phyloP scores from a whole-genome alignment of 2,329 filamentous ascomycete genomes.

The Chaetomiaceae sp. region DNA sequence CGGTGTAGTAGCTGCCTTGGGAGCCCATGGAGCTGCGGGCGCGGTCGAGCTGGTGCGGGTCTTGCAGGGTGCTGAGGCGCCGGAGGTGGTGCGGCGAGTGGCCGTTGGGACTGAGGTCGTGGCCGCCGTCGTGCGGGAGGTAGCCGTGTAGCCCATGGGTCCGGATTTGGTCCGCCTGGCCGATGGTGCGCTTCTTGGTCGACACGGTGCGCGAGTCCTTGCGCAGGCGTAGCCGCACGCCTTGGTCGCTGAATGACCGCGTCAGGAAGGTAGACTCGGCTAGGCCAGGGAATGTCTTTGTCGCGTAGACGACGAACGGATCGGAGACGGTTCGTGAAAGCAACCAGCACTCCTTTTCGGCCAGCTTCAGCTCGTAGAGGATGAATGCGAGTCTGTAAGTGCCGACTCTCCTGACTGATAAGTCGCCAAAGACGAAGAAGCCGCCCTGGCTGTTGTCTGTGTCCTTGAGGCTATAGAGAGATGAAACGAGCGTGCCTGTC shows the following conservation, averaged over 20 bases:
- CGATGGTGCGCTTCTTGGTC: constrained; percentile 40
- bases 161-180: constrained; percentile 17
- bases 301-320: constrained; percentile 57
- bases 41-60: constrained; percentile 17
- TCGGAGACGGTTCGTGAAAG: constrained; percentile 49
- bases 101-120: constrained; percentile 20
- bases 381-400: constrained; percentile 68
- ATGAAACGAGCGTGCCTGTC: constrained; percentile 70
- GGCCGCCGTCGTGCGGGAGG: constrained; percentile 13
- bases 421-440: constrained; percentile 87
- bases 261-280: constrained; percentile 76
- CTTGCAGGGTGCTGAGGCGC: constrained; percentile 19
- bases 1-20: constrained; percentile 19
- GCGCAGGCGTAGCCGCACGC: constrained; percentile 71
- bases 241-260: constrained; percentile 78
- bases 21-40: constrained; percentile 16
- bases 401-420: constrained; percentile 72
- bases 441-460: constrained; percentile 69
- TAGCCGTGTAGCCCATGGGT: constrained; percentile 14
- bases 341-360: constrained; percentile 30
- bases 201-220: constrained; percentile 67
- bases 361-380: constrained; percentile 60
- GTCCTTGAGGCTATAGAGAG: constrained; percentile 76
- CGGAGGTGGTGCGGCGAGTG: constrained; percentile 17
- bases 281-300: constrained; percentile 73